Evolutionary conservation across 2,329 filamentous ascomycete species (phyloP), one percentile per base, ranked within the genome.

Genomic region (Ascochyta pisi): DNA sequence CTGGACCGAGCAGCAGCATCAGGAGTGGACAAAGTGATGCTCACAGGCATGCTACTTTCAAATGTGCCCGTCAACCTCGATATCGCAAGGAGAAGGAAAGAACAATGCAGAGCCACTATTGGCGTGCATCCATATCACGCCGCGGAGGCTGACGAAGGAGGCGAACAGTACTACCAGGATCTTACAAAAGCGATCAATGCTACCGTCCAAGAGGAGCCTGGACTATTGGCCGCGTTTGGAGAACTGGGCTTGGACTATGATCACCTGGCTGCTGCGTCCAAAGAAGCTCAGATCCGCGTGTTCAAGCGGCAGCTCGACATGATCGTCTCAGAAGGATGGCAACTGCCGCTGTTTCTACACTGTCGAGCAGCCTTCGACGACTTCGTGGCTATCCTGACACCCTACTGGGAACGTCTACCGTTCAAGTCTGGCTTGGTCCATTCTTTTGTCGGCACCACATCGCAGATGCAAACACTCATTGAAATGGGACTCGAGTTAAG

Each of bases 61-160:
- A 78, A 79, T 54, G 76, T 79, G 65, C 71, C 71, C 0, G 48
- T 60, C 53, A 69, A 70, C 35, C 50, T 61, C 6, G 59, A 54
- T 3, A 62, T 73, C 10, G 70, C 68, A 5, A 58, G 51, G 9
- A 46, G 39, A 24, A 49, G 58, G n/a, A 63, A 62, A 22, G 37
- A 59, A 7, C 64, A 67, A 34, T 81, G 79, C 56, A 78, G 71
- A 10, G 66, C 81, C 52, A 83, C 81, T 1, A 71, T 83, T 9
- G 81, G 82, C 1, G 73, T 83, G 3, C 82, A 83, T 53, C 81
- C 81, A 0, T 83, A 84, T 51, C 79, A 84, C 43, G 81, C 79
- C 0, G 64, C 64, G 0, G 79, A 82, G 52, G 76, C 80, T 1
- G 77, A 78, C 6, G 65, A 56, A 0, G 60, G 54, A 48, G 65